Conservation (phyloP, 805 yeast genomes). For the Suhomyces sp. region DNA sequence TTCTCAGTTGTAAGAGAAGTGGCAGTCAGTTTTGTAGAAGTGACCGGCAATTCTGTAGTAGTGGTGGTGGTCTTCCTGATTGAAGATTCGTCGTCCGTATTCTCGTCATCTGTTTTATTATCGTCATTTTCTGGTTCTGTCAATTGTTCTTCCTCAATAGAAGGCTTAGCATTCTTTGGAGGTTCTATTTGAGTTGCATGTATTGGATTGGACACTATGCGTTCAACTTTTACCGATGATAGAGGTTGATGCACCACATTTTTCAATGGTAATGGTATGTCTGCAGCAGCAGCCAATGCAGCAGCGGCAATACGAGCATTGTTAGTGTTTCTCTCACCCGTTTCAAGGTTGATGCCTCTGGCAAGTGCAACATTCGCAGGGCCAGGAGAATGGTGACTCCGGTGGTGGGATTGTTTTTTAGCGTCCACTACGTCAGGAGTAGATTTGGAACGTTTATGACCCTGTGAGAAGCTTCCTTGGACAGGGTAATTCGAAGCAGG, state of each 20-base stretch:
- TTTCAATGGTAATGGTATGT: constrained; percentile 61
- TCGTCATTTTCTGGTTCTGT: constrained; percentile 24
- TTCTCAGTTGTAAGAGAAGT: neutral
- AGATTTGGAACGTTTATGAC: constrained; percentile 29
- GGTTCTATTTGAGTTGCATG: no score
- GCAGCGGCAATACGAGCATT: constrained; percentile 79
- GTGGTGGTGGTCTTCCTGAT: neutral
- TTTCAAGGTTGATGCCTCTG: constrained; percentile 36
- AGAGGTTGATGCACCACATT: constrained; percentile 2
- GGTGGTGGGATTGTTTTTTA: neutral
- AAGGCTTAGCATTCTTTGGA: no score
- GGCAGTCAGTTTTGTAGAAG: neutral
- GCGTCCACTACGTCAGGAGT: constrained; percentile 10
- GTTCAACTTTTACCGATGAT: constrained; percentile 3
- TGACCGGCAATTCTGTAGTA: no score
- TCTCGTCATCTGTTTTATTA: constrained; percentile 29
- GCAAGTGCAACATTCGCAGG: constrained; percentile 46
- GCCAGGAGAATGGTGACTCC: constrained; percentile 36
- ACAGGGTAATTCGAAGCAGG: constrained; percentile 13
- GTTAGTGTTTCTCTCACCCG: constrained; percentile 33
- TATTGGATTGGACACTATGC: constrained; percentile 1
- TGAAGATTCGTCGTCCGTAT: constrained; percentile 7
- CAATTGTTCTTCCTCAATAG: constrained; percentile 10
- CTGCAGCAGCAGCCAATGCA: constrained; percentile 80
- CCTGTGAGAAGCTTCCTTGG: constrained; percentile 17